Evolutionary conservation across 495 filamentous ascomycete genomes (phyloP).

Genomic region (Penicillium herquei): DNA sequence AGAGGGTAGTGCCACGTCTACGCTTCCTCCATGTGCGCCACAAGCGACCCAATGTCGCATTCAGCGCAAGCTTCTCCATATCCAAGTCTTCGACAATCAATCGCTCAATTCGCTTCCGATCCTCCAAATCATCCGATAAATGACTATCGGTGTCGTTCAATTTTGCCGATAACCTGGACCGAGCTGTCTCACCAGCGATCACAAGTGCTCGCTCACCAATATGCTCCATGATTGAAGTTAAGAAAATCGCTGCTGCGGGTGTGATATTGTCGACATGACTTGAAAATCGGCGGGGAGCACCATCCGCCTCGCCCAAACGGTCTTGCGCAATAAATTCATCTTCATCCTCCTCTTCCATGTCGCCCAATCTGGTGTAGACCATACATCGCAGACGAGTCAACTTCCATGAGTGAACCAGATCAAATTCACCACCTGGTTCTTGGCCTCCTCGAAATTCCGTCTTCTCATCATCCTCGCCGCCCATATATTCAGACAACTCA

Average conservation of each 20-base stretch:
- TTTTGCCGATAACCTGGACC: constrained; percentile 57
- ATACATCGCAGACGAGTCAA: constrained; percentile 88
- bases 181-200: constrained; percentile 85
- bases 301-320: constrained; percentile 53
- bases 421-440: constrained; percentile 63
- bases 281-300: constrained; percentile 52
- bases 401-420: constrained; percentile 87
- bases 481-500: constrained; percentile 84
- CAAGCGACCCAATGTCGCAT: constrained; percentile 79
- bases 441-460: constrained; percentile 53
- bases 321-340: constrained; percentile 78
- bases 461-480: constrained; percentile 71
- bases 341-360: constrained; percentile 97
- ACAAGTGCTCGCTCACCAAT: constrained; percentile 88
- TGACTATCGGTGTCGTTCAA: constrained; percentile 26
- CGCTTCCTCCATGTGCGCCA: constrained; percentile 97
- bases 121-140: constrained; percentile 10
- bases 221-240: constrained; percentile 91
- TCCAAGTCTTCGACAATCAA: constrained; percentile 86
- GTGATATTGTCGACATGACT: constrained; percentile 70
- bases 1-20: constrained; percentile 45
- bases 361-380: constrained; percentile 95
- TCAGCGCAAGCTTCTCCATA: constrained; percentile 89
- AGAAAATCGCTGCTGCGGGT: constrained; percentile 89
- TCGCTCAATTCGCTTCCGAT: constrained; percentile 49